These are phyloP conservation scores for Flammula alnicola DNA, from an alignment of 1,284 basidiomycete species.

Conservation along the genomic window DNA sequence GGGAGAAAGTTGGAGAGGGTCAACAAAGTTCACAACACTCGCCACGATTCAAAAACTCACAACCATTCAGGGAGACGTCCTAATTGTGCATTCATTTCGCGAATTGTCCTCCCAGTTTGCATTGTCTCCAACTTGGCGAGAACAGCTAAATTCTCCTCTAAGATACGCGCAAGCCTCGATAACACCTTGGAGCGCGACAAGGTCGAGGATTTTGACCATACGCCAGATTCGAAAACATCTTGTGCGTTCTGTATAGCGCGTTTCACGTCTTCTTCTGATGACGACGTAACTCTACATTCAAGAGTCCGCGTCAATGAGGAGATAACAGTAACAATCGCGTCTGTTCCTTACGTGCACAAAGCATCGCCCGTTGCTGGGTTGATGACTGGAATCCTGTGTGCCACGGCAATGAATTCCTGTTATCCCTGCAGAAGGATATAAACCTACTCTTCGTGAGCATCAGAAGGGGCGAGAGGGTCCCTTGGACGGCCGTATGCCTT, in stretches of 20 bases:
- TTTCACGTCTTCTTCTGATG: conserved; percentile 51
- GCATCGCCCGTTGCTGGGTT: conserved; percentile 72
- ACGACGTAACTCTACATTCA: conserved; percentile 35
- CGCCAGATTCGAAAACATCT: conserved; percentile 60
- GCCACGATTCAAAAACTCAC: too few relatives aligned
- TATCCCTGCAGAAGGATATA: neutral
- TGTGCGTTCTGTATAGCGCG: conserved; percentile 60
- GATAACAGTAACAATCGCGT: neutral
- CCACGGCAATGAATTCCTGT: neutral
- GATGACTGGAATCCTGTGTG: conserved; percentile 53
- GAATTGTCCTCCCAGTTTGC: conserved; percentile 77
- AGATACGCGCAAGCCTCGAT: conserved; percentile 61
- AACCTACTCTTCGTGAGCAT: conserved; percentile 1
- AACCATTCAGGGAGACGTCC: conserved; percentile 81
- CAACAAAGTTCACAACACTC: too few relatives aligned
- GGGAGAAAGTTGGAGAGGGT: too few relatives aligned
- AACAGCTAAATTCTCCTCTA: conserved; percentile 60
- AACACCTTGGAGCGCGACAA: conserved; percentile 68
- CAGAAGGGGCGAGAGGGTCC: neutral
- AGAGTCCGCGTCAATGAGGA: neutral
- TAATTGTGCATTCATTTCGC: conserved; percentile 81
- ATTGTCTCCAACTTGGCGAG: conserved; percentile 71
- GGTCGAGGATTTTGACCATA: conserved; percentile 68
- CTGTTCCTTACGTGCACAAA: conserved; percentile 55
- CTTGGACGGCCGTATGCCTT: neutral